phyloP scores from a whole-genome alignment of 495 filamentous ascomycete species.

The Trichoderma reesei region DNA sequence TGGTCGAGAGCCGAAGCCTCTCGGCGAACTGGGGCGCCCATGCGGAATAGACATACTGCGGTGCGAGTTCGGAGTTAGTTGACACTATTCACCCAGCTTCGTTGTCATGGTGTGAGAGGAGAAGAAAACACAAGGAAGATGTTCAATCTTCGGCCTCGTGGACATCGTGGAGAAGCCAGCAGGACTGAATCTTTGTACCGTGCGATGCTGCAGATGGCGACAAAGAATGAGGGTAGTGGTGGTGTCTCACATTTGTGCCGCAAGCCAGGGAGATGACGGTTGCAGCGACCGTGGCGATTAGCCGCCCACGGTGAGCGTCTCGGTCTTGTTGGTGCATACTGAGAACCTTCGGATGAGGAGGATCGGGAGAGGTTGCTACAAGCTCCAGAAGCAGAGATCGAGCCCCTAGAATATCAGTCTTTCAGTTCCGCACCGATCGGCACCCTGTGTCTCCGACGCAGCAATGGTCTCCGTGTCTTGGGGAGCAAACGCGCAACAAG shows the following conservation, averaged over 20 bases:
- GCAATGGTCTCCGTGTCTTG: not conserved
- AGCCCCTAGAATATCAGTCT: not conserved
- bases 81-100: not conserved
- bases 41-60: constrained; percentile 93
- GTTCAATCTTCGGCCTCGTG: not conserved
- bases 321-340: constrained; percentile 14
- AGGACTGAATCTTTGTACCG: constrained; percentile 6
- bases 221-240: not conserved
- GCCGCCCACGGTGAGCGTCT: constrained; percentile 44
- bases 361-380: not conserved
- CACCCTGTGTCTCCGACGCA: not conserved
- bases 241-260: constrained; percentile 72
- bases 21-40: constrained; percentile 95
- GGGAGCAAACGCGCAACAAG: not conserved
- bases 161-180: no score
- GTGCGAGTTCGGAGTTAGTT: constrained; percentile 13
- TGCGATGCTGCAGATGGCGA: constrained; percentile 9
- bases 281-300: constrained; percentile 75
- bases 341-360: not conserved
- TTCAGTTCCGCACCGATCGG: not conserved
- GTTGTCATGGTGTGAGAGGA: not conserved
- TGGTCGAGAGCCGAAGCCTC: constrained; percentile 74
- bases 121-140: not conserved
- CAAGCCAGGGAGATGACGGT: constrained; percentile 80
- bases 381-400: not conserved